Conservation (phyloP, 2,329 filamentous ascomycete genomes). For the Epichloe bromicola region DNA sequence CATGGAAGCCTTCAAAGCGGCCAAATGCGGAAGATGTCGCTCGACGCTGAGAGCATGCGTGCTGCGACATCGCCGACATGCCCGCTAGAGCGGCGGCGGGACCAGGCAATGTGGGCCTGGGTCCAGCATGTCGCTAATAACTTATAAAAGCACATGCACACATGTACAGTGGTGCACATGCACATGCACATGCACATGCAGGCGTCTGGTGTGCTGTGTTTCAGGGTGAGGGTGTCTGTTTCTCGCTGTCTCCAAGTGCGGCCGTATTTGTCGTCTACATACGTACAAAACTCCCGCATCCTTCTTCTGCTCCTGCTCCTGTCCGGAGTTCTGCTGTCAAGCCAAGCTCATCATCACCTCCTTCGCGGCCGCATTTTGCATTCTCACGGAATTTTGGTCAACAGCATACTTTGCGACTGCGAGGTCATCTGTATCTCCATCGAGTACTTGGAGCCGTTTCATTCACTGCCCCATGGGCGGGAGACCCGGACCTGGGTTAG, state of each 20-base stretch:
- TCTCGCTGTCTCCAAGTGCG: background rate
- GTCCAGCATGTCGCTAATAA: no score
- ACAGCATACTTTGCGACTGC: background rate
- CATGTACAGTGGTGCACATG: no score
- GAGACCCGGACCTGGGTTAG: background rate
- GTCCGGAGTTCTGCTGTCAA: background rate
- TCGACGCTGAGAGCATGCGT: no score
- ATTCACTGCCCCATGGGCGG: background rate
- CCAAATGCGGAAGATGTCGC: conserved; percentile 1
- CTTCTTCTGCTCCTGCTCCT: background rate
- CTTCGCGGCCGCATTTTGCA: background rate
- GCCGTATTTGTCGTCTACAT: background rate
- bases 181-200: no score
- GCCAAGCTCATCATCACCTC: background rate
- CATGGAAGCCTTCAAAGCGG: conserved; percentile 4
- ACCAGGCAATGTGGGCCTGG: no score
- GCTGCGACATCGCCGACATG: no score
- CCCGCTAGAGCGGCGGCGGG: no score
- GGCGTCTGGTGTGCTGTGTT: background rate
- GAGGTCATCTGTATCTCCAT: background rate
- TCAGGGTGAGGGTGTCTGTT: background rate
- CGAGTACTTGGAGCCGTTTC: background rate
- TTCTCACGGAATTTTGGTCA: background rate
- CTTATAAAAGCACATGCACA: no score
- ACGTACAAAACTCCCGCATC: background rate